These are phyloP conservation scores for Fusarium chaquense DNA, from an alignment of 2,329 filamentous ascomycete species.

Conservation along the genomic window DNA sequence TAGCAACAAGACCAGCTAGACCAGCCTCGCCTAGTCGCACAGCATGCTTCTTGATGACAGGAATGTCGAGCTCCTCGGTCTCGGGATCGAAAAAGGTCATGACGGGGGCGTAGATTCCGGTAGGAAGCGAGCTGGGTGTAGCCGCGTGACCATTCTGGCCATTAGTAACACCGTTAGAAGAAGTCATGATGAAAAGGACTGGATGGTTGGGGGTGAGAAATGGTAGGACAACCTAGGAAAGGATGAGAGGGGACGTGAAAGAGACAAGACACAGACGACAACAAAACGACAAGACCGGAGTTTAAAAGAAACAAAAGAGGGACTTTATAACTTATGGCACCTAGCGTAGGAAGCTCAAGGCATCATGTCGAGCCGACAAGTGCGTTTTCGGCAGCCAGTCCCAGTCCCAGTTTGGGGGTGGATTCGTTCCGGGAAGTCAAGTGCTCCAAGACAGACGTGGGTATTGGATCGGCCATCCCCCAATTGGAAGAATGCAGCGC, in stretches of 20 bases:
- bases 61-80: conserved; percentile 86
- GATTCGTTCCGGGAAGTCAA: conserved; percentile 46
- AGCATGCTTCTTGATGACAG: conserved; percentile 83
- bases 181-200: conserved; percentile 42
- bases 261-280: conserved; percentile 13
- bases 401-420: conserved; percentile 46
- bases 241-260: conserved; percentile 20
- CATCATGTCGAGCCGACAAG: conserved; percentile 35
- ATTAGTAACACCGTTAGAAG: conserved; percentile 40
- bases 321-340: conserved; percentile 40
- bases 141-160: conserved; percentile 46
- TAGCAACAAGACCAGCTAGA: conserved; percentile 83
- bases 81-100: conserved; percentile 90
- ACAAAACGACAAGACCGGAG: conserved; percentile 19
- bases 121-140: conserved; percentile 71
- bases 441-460: conserved; percentile 40
- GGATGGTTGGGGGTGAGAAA: not conserved
- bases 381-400: conserved; percentile 18
- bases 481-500: conserved; percentile 40
- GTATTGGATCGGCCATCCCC: conserved; percentile 45
- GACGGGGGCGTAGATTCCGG: conserved; percentile 88
- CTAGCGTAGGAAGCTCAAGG: conserved; percentile 28
- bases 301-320: conserved; percentile 36
- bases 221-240: not conserved
- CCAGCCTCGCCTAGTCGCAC: conserved; percentile 81